Percentiles rank a stretch among this genome's conserved stretches.
phyloP scores from a whole-genome alignment of 2,329 filamentous ascomycete genomes.

The Hypoxylon sp. region DNA sequence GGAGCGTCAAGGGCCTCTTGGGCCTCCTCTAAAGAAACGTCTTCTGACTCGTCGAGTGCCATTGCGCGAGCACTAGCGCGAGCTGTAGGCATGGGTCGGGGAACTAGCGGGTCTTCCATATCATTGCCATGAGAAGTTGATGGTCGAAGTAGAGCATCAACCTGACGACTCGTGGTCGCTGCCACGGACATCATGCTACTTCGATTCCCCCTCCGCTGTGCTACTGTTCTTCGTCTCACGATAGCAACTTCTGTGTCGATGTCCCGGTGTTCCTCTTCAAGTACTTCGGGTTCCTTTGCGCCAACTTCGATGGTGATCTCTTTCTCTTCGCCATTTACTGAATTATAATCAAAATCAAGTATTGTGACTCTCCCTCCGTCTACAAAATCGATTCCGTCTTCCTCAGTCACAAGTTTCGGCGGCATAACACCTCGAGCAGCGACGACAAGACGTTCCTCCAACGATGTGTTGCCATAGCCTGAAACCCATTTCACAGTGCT shows the following conservation, averaged over 20 bases:
- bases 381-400: conserved; percentile 80
- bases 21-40: conserved; percentile 64
- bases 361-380: conserved; percentile 81
- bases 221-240: conserved; percentile 79
- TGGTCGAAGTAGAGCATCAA: conserved; percentile 50
- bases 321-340: conserved; percentile 65
- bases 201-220: conserved; percentile 68
- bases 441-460: conserved; percentile 73
- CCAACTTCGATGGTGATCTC: conserved; percentile 81
- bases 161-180: conserved; percentile 57
- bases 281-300: conserved; percentile 73
- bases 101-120: conserved; percentile 66
- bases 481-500: conserved; percentile 80
- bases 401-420: conserved; percentile 70
- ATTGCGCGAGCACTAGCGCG: conserved; percentile 46
- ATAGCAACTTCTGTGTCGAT: conserved; percentile 84
- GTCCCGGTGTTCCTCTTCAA: conserved; percentile 80
- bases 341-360: conserved; percentile 78
- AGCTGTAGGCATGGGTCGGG: conserved; percentile 61
- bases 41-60: conserved; percentile 58
- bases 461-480: conserved; percentile 61
- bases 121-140: conserved; percentile 53
- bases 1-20: conserved; percentile 76
- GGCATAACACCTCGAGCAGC: conserved; percentile 78
- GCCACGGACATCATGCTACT: conserved; percentile 63